Evolutionary conservation across 148 eudicot genomes (phyloP).

Genomic region (Rhododendron henanense): DNA sequence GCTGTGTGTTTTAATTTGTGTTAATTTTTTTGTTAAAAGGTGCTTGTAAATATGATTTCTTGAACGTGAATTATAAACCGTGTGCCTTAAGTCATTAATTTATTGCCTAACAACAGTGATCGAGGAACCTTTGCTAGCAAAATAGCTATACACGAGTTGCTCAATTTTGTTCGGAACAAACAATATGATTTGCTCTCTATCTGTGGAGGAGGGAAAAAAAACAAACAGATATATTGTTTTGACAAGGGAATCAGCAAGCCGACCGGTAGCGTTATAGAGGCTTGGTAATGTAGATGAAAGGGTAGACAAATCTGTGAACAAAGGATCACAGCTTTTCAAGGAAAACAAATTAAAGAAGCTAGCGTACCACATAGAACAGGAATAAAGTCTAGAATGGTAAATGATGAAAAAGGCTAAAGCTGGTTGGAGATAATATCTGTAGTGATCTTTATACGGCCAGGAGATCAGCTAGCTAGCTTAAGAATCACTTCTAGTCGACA

Average conservation of each 20-base stretch:
- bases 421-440: neutral
- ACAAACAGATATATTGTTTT: neutral
- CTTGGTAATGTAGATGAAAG: slow-evolving; percentile 16
- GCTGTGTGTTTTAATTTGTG: neutral
- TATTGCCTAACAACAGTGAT: neutral
- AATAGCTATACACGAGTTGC: neutral
- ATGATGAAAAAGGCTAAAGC: slow-evolving; percentile 7
- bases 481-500: slow-evolving; percentile 23
- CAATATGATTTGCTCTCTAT: neutral
- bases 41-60: neutral
- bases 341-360: slow-evolving; percentile 4
- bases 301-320: slow-evolving; percentile 14
- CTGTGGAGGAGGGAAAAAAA: neutral
- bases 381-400: slow-evolving; percentile 14
- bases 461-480: neutral
- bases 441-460: slow-evolving; percentile 18
- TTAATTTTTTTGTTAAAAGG: neutral
- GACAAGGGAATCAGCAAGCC: slow-evolving; percentile 6
- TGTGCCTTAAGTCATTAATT: neutral
- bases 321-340: slow-evolving; percentile 8
- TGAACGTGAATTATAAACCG: neutral
- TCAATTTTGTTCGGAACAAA: neutral
- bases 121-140: neutral
- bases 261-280: slow-evolving; percentile 1
- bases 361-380: slow-evolving; percentile 16